Evolutionary conservation across 169 alveolate genomes (phyloP).

Genomic region (Cryptosporidium meleagridis): DNA sequence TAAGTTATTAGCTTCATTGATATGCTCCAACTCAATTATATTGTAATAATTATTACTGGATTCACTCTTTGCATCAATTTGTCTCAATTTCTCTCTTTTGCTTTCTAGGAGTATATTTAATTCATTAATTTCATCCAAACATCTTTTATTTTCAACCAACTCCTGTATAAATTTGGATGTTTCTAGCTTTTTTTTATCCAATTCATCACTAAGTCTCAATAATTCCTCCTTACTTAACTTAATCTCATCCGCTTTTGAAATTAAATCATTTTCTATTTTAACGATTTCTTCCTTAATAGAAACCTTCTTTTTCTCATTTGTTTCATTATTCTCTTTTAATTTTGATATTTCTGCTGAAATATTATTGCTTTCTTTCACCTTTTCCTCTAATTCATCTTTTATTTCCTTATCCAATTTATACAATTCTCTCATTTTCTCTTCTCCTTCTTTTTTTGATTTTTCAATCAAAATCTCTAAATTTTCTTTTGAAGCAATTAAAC

Average conservation of each 20-base stretch:
- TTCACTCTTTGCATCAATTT: constrained; percentile 3
- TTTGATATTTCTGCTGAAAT: not conserved
- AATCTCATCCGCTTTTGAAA: constrained; percentile 14
- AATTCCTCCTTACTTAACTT: constrained; percentile 17
- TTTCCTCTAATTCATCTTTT: constrained; percentile 34
- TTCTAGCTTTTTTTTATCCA: constrained; percentile 51
- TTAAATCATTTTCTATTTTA: constrained; percentile 5
- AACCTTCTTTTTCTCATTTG: not conserved
- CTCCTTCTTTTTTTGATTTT: constrained; percentile 48
- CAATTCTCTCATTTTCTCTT: constrained; percentile 60
- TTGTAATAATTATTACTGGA: not conserved
- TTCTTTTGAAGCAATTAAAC: constrained; percentile 21
- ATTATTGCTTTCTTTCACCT: not conserved
- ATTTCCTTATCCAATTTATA: constrained; percentile 1
- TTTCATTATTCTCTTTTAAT: constrained; percentile 16
- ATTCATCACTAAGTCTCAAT: constrained; percentile 12
- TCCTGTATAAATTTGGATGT: constrained; percentile 11
- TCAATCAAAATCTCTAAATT: constrained; percentile 55
- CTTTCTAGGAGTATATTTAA: not conserved
- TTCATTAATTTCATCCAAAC: not conserved
- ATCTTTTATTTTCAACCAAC: constrained; percentile 5
- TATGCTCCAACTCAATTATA: constrained; percentile 25
- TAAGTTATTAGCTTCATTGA: constrained; percentile 16
- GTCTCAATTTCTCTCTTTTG: constrained; percentile 1
- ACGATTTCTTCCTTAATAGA: constrained; percentile 13